Conservation (phyloP, 1,139 yeast genomes). For the Wickerhamomyces sp. region DNA sequence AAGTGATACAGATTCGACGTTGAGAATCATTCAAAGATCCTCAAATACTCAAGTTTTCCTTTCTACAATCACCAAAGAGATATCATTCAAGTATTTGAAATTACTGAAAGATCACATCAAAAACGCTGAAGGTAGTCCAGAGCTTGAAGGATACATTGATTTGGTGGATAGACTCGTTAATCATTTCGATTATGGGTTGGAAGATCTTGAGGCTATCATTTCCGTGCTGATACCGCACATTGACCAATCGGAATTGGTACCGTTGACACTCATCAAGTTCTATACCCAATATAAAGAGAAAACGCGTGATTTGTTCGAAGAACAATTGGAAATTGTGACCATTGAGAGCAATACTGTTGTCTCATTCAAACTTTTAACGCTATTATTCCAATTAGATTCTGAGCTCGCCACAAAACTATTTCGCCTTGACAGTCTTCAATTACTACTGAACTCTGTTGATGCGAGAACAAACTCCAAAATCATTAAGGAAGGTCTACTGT, state of each 20-base stretch:
- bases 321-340: constrained; percentile 16
- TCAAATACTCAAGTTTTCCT: not conserved
- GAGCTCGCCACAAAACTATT: constrained; percentile 10
- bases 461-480: constrained; percentile 4
- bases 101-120: constrained; percentile 1
- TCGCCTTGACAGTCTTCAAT: constrained; percentile 10
- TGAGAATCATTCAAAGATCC: constrained; percentile 4
- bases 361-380: constrained; percentile 12
- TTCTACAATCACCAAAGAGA: not conserved
- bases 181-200: constrained; percentile 7
- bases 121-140: constrained; percentile 3
- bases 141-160: constrained; percentile 16
- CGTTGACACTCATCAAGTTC: constrained; percentile 12
- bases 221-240: constrained; percentile 11
- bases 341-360: constrained; percentile 9
- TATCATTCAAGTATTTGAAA: constrained; percentile 2
- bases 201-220: constrained; percentile 9
- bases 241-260: constrained; percentile 6
- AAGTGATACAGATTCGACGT: constrained; percentile 2
- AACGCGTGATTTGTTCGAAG: constrained; percentile 11
- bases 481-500: constrained; percentile 12
- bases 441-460: constrained; percentile 7
- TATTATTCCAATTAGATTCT: constrained; percentile 12
- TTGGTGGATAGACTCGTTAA: constrained; percentile 12
- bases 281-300: constrained; percentile 7